Evolutionary conservation across 805 yeast species (phyloP), one percentile per base, ranked within the genome.

Genomic region (Ascoidea tarda): DNA sequence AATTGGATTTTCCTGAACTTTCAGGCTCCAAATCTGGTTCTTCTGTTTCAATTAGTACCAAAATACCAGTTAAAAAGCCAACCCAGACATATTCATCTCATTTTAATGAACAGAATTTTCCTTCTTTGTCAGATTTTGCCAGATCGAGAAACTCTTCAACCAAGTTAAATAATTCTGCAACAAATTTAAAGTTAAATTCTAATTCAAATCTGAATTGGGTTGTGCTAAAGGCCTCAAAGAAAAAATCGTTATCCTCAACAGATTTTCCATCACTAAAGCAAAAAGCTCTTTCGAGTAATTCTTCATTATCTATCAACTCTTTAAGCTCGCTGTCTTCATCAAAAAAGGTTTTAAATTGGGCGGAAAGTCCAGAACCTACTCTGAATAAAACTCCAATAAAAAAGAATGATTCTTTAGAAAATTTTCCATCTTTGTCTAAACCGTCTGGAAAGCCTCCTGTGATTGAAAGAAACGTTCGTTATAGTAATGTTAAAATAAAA

Each of bases 1-100:
- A 67, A 32, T 72, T 72, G 38, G 67, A 65, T 51, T 81, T 78
- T 60, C 87, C 87, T 0, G 71, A 70, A 3, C 64, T 81, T 32
- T 65, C 72, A 1, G 69, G 69, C 2, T 51, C 64, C 1, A 49
- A 50, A 32, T 10, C 53, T n/a, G 12, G 55, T 2, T 14, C 49
- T 16, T 46, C 46, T 38, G 57, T n/a, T 5, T 5, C 12, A 6
- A 16, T 33, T 21, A 14, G 33, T 5, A 50, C 46, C 10, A 33
- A 32, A 16, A 16, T 14, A 5, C 16, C 45, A 38, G 32, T 16
- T 8, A 16, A 48, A 32, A 48, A 48, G 16, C 49, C 33, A 8
- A n/a, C 6, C 12, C 31, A 16, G 12, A 48, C 58, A 2, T 31
- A 33, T 16, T 55, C 56, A 56, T 50, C 53, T 16, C 21, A 46